Percentiles rank a stretch among this genome's conserved stretches.
phyloP scores from a whole-genome alignment of 2,329 filamentous ascomycete genomes.

The Colletotrichum agaves region DNA sequence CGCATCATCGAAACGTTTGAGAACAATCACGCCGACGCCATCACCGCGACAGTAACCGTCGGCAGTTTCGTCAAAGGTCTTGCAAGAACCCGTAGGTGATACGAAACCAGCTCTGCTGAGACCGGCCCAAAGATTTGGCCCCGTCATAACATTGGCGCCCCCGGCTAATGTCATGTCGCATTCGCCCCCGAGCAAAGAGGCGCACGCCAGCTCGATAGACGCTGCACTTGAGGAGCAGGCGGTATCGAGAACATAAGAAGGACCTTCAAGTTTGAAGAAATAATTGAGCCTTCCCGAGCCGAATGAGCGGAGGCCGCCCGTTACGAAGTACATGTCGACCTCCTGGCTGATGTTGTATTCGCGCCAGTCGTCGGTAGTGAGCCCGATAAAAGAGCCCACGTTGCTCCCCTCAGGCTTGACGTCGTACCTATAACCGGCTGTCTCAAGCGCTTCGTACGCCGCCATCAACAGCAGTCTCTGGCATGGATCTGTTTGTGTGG shows the following conservation, averaged over 20 bases:
- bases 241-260: conserved; percentile 41
- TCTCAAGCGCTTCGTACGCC: conserved; percentile 73
- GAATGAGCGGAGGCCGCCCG: conserved; percentile 46
- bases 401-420: neutral
- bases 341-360: conserved; percentile 72
- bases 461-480: conserved; percentile 71
- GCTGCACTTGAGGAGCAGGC: conserved; percentile 41
- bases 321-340: conserved; percentile 46
- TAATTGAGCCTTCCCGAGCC: conserved; percentile 47
- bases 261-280: conserved; percentile 42
- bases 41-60: conserved; percentile 57
- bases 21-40: conserved; percentile 49
- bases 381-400: conserved; percentile 71
- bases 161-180: conserved; percentile 73
- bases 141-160: conserved; percentile 72
- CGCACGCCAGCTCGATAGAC: conserved; percentile 52
- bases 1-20: conserved; percentile 55
- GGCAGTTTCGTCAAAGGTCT: conserved; percentile 48
- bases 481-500: conserved; percentile 70
- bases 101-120: conserved; percentile 24
- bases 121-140: conserved; percentile 50
- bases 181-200: conserved; percentile 69
- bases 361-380: conserved; percentile 73
- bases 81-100: conserved; percentile 32
- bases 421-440: conserved; percentile 56